These are phyloP conservation scores for Pseudogymnoascus sp. DNA, from an alignment of 2,329 filamentous ascomycete species.

Conservation along the genomic window DNA sequence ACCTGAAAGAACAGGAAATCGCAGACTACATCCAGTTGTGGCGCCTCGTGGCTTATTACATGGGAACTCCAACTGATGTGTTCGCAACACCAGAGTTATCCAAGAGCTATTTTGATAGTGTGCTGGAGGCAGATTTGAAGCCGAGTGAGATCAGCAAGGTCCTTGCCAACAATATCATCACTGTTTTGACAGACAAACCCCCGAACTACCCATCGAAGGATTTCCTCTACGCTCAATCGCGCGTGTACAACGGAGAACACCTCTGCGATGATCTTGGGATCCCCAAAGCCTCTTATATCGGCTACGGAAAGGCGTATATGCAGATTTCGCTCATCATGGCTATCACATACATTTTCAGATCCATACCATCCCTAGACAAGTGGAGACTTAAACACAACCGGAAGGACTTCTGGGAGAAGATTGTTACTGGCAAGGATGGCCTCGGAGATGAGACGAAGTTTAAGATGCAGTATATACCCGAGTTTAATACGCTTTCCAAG, in stretches of 20 bases:
- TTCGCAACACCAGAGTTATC: slow-evolving; percentile 50
- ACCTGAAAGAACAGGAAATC: slow-evolving; percentile 52
- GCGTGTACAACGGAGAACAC: slow-evolving; percentile 62
- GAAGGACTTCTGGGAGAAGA: not conserved
- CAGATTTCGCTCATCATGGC: slow-evolving; percentile 60
- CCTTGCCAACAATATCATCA: slow-evolving; percentile 69
- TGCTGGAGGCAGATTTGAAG: slow-evolving; percentile 58
- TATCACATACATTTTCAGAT: slow-evolving; percentile 25
- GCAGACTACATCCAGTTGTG: slow-evolving; percentile 67
- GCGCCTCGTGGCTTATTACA: slow-evolving; percentile 64
- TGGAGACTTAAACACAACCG: slow-evolving; percentile 1
- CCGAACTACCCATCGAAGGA: slow-evolving; percentile 58
- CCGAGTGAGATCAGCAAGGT: slow-evolving; percentile 56
- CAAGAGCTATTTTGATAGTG: slow-evolving; percentile 57
- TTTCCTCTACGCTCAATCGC: slow-evolving; percentile 59
- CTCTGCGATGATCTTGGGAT: slow-evolving; percentile 50
- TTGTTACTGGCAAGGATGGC: slow-evolving; percentile 31
- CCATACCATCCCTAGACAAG: slow-evolving; percentile 35
- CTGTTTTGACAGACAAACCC: slow-evolving; percentile 55
- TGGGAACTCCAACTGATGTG: slow-evolving; percentile 58
- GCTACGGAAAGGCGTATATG: slow-evolving; percentile 43
- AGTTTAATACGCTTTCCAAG: slow-evolving; percentile 36
- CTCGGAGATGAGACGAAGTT: slow-evolving; percentile 57
- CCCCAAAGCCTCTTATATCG: slow-evolving; percentile 22
- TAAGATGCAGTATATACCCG: slow-evolving; percentile 63